Evolutionary conservation across 2,329 filamentous ascomycete genomes (phyloP).

Genomic region (Arachnomyces sp.): DNA sequence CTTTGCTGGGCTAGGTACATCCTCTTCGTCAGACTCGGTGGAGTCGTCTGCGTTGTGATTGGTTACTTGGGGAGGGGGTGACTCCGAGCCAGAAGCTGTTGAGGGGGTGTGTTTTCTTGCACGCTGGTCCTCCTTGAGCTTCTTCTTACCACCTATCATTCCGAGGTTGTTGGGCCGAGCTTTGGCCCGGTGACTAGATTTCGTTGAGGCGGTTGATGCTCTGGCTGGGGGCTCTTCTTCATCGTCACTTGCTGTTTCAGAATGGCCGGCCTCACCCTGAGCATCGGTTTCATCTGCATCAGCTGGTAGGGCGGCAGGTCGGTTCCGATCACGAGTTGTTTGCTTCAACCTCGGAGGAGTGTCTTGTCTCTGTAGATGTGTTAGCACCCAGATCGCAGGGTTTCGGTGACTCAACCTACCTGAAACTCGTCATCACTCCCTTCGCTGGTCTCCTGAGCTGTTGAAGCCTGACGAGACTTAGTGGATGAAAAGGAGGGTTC

Average conservation of each 20-base stretch:
- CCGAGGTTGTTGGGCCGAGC: constrained; percentile 12
- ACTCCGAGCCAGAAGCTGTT: constrained; percentile 1
- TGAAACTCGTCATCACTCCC: constrained; percentile 31
- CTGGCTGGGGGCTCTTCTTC: neutral
- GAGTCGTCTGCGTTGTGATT: neutral
- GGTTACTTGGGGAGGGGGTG: neutral
- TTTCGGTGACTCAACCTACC: constrained; percentile 18
- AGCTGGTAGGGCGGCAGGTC: neutral
- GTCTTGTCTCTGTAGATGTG: constrained; percentile 25
- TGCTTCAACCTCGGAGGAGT: constrained; percentile 24
- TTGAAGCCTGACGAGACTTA: constrained; percentile 1
- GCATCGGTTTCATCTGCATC: constrained; percentile 1
- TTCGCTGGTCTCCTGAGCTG: constrained; percentile 14
- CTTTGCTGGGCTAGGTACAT: constrained; percentile 6
- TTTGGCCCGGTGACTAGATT: constrained; percentile 7
- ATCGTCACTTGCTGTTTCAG: neutral
- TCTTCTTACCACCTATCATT: constrained; percentile 9
- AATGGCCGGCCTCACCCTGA: neutral
- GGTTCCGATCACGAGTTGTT: neutral
- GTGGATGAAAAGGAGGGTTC: constrained; percentile 4
- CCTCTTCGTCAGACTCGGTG: constrained; percentile 10
- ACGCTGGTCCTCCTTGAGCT: constrained; percentile 1
- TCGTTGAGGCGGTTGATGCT: neutral
- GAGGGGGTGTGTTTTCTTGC: constrained; percentile 1
- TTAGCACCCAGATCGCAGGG: constrained; percentile 4